These are phyloP conservation scores for Eucalyptus lansdowneana DNA, from an alignment of 345 rosid species.

Conservation along the genomic window DNA sequence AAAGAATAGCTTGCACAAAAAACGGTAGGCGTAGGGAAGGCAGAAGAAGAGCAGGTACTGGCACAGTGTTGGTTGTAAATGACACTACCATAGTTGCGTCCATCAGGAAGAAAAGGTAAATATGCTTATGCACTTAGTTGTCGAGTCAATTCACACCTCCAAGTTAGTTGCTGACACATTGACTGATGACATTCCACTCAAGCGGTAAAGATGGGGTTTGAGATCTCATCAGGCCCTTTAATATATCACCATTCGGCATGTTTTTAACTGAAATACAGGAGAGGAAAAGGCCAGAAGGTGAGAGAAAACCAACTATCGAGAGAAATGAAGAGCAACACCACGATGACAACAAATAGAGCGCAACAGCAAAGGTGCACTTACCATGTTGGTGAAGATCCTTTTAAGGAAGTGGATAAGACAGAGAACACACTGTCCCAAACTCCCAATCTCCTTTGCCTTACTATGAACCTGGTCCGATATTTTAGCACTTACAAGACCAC, in stretches of 20 bases:
- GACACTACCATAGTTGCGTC: background rate
- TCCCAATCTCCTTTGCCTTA: slow-evolving; percentile 30
- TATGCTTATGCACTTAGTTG: background rate
- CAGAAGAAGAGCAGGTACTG: background rate
- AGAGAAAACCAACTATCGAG: background rate
- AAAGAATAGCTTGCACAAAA: background rate
- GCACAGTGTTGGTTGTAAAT: background rate
- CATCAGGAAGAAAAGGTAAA: background rate
- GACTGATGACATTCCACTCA: background rate
- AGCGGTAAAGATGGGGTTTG: background rate
- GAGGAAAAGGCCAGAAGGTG: background rate
- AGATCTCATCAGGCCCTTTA: background rate
- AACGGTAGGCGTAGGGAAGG: background rate
- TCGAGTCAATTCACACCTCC: background rate
- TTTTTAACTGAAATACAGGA: background rate
- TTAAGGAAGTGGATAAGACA: slow-evolving; percentile 70
- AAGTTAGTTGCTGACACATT: background rate
- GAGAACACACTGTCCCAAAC: slow-evolving; percentile 61
- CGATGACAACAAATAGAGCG: background rate
- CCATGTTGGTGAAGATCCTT: slow-evolving; percentile 65
- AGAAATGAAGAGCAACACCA: background rate
- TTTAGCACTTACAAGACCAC: slow-evolving; percentile 58
- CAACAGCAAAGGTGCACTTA: slow-evolving; percentile 4
- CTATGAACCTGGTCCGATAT: slow-evolving; percentile 64
- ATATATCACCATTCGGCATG: background rate